A percentile compares a stretch with the other conserved stretches of the same genome.
Evolutionary conservation across 495 filamentous ascomycete species (phyloP).

Genomic region (Hyaloscypha bicolor): DNA sequence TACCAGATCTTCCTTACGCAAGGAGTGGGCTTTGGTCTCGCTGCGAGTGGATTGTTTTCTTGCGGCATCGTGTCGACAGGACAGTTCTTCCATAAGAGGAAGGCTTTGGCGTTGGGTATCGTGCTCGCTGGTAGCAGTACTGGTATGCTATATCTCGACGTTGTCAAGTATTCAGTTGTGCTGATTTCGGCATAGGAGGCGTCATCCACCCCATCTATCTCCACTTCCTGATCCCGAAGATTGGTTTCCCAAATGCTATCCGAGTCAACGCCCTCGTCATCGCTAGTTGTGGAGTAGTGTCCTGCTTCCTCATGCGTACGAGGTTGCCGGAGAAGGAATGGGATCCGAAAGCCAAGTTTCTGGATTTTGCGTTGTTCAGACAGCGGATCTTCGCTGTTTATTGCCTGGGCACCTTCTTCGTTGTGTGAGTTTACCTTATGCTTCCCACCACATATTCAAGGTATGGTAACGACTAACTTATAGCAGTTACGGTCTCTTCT

Average conservation of each 20-base stretch:
- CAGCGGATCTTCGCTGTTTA: slow-evolving; percentile 13
- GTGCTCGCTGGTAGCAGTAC: slow-evolving; percentile 13
- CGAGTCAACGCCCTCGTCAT: slow-evolving; percentile 66
- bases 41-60: slow-evolving; percentile 8
- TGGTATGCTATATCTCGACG: background rate
- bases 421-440: slow-evolving; percentile 3
- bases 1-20: slow-evolving; percentile 79
- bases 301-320: slow-evolving; percentile 5
- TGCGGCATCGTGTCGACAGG: slow-evolving; percentile 48
- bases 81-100: slow-evolving; percentile 63
- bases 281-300: slow-evolving; percentile 48
- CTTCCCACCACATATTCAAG: background rate
- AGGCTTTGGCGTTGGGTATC: slow-evolving; percentile 15
- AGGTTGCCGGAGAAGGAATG: slow-evolving; percentile 11
- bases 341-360: background rate
- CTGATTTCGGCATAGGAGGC: slow-evolving; percentile 37
- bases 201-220: slow-evolving; percentile 70
- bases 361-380: slow-evolving; percentile 17
- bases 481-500: slow-evolving; percentile 46
- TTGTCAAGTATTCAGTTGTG: background rate
- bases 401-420: slow-evolving; percentile 16
- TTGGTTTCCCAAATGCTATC: slow-evolving; percentile 73
- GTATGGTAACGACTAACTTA: too few relatives aligned
- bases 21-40: slow-evolving; percentile 56
- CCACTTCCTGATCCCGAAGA: slow-evolving; percentile 53